Evolutionary conservation across 305 asterid genomes (phyloP).

Genomic region (Rubia tinctorum): DNA sequence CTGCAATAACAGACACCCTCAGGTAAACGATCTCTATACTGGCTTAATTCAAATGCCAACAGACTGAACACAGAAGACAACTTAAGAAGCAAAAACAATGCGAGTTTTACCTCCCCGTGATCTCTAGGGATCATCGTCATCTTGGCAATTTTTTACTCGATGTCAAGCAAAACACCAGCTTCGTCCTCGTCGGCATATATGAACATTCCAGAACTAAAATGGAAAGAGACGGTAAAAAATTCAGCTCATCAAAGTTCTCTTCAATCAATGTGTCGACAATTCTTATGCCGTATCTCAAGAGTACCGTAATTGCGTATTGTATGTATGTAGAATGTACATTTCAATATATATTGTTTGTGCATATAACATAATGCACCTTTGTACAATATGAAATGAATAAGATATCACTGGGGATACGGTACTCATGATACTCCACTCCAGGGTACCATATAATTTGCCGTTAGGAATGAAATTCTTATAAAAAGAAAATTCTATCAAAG

Average conservation of each 20-base stretch:
- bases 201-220: slow-evolving; percentile 84
- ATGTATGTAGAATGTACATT: too few relatives aligned
- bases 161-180: slow-evolving; percentile 59
- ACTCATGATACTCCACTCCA: too few relatives aligned
- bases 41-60: slow-evolving; percentile 35
- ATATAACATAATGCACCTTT: too few relatives aligned
- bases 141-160: slow-evolving; percentile 90
- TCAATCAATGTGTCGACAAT: background rate
- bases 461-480: background rate
- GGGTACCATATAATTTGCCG: too few relatives aligned
- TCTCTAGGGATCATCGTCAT: slow-evolving; percentile 68
- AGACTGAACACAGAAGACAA: slow-evolving; percentile 22
- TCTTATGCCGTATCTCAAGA: too few relatives aligned
- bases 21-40: slow-evolving; percentile 31
- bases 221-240: slow-evolving; percentile 11
- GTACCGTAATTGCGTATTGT: too few relatives aligned
- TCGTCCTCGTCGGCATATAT: slow-evolving; percentile 82
- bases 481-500: too few relatives aligned
- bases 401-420: too few relatives aligned
- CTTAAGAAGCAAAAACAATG: background rate
- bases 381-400: too few relatives aligned
- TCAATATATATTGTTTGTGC: too few relatives aligned
- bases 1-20: slow-evolving; percentile 55
- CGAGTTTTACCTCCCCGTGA: slow-evolving; percentile 78
- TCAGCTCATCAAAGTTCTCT: background rate